A percentile compares a stretch with the other conserved stretches of the same genome.
These are phyloP conservation scores for Prunus davidiana DNA, from an alignment of 306 rosid genomes.

Conservation along the genomic window DNA sequence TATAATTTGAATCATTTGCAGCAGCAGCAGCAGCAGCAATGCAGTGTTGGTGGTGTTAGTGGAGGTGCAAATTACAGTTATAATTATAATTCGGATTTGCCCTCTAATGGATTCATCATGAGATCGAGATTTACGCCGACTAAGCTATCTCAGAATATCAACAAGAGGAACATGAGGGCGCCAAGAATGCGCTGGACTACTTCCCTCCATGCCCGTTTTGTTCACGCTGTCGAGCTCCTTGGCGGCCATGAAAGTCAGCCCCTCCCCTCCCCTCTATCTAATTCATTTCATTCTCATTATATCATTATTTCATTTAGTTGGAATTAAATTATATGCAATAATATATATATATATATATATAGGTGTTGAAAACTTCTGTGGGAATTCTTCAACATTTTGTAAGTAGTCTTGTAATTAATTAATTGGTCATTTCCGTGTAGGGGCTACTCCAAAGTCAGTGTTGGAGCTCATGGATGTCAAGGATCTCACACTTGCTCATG, in stretches of 20 bases:
- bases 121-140: constrained; percentile 57
- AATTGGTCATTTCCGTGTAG: constrained; percentile 25
- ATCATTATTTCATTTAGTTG: background rate
- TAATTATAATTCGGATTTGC: constrained; percentile 33
- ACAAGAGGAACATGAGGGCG: constrained; percentile 72
- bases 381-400: background rate
- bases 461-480: constrained; percentile 94
- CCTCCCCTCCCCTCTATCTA: background rate
- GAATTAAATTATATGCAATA: background rate
- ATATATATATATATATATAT: too few species aligned
- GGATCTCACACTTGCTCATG: constrained; percentile 96
- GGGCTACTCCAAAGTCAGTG: constrained; percentile 94
- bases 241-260: constrained; percentile 92
- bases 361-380: background rate
- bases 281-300: background rate
- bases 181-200: constrained; percentile 98
- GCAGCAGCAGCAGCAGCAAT: constrained; percentile 14
- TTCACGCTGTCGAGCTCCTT: constrained; percentile 88
- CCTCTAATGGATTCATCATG: constrained; percentile 38
- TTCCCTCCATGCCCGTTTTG: constrained; percentile 83
- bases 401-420: background rate
- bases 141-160: constrained; percentile 29
- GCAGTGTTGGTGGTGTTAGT: constrained; percentile 7
- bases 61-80: constrained; percentile 16
- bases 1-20: constrained; percentile 16